phyloP scores from a whole-genome alignment of 805 yeast species.

The Yamadazyma philogaea region DNA sequence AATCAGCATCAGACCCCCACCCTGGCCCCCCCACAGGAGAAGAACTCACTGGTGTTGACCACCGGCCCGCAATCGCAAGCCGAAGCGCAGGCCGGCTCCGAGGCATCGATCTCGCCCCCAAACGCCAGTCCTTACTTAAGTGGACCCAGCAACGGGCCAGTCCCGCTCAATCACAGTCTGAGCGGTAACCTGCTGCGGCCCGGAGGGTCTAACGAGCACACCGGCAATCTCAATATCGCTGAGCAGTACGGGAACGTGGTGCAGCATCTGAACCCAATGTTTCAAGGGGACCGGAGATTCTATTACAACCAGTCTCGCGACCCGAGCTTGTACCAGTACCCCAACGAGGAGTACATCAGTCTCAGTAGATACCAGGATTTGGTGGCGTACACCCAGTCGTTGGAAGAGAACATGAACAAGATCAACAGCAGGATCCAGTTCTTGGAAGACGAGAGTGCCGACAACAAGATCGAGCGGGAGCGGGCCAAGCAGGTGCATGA shows the following conservation, averaged over 20 bases:
- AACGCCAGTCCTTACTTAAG: not conserved
- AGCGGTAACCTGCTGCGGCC: not conserved
- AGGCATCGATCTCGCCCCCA: not conserved
- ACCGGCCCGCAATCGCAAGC: not conserved
- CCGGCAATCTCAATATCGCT: constrained; percentile 4
- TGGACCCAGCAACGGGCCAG: not conserved
- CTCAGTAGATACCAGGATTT: constrained; percentile 32
- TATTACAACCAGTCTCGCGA: constrained; percentile 9
- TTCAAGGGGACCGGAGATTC: constrained; percentile 4
- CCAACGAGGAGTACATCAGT: constrained; percentile 21
- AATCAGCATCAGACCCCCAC: not conserved
- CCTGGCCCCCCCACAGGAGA: not conserved
- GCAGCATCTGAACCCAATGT: not conserved
- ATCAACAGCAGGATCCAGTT: constrained; percentile 26
- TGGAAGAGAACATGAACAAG: constrained; percentile 26
- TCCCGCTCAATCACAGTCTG: not conserved
- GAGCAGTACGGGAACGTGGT: constrained; percentile 3
- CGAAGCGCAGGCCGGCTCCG: not conserved
- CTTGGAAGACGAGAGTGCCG: constrained; percentile 25
- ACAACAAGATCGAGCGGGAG: constrained; percentile 15
- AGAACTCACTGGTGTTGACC: not conserved
- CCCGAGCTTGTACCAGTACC: constrained; percentile 9
- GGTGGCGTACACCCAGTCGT: constrained; percentile 28
- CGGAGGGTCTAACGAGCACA: not conserved
- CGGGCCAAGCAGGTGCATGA: constrained; percentile 14